Evolutionary conservation across 768 basidiomycete genomes (phyloP), one percentile per base, ranked within the genome.

Genomic region (Leucogyrophana mollusca): DNA sequence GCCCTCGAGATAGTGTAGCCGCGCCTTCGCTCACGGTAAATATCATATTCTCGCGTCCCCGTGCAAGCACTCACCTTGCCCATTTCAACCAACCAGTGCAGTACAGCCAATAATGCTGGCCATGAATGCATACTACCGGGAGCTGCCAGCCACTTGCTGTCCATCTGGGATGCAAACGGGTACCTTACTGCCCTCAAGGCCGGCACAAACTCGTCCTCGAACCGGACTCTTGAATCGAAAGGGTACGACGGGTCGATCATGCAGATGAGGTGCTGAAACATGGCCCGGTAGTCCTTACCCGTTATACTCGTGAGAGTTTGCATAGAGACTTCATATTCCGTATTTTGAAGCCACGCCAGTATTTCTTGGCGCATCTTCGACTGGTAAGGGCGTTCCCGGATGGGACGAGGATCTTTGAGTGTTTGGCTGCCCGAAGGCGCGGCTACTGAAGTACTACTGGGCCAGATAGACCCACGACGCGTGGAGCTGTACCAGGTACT

Each of bases 121-220:
- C 95, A 98, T n/a, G 87, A 84, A 66, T 91, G 88, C 73, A 88
- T 86, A 44, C 85, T 87, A 0, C 90, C 94, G 0, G 93, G 89
- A 2, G 94, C 86, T 7, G 85, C 85, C 4, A 98, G 67, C 78
- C 90, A 91, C 53, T 90, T 94, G 42, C 84, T 83, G 54, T 92
- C 90, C 14, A 97, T 77, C 47, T 80, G 76, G 41, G 84, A 77
- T 3, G 82, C 76, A 48, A 83, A 89, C 0, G 96, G 95, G 66
- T 97, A 99, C 52, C 78, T 76, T 30, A 91, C 65, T 5, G 84
- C 79, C 60, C 82, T 87, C 52, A 99, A 62, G 7, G 88, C 74
- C 4, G 76, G 76, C 10, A 90, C 73, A 53, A 92, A 86, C 55
- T 94, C 90, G 43, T 97, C 94, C 54, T 95, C 94, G 40, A 81